These are phyloP conservation scores for Apiotrichum montevideense DNA, from an alignment of 1,284 basidiomycete species.

Conservation along the genomic window DNA sequence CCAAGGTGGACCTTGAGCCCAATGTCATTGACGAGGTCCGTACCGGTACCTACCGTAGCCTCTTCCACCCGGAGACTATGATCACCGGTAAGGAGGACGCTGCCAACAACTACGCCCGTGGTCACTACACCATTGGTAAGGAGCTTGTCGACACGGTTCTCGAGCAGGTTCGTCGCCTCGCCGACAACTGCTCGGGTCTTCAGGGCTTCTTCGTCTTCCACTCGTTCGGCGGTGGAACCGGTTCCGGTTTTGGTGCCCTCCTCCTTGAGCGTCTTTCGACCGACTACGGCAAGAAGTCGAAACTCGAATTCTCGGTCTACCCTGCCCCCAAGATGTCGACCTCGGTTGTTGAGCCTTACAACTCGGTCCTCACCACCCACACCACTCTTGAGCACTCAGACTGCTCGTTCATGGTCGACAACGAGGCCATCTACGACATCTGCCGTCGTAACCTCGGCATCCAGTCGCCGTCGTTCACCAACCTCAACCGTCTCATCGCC, in stretches of 20 bases:
- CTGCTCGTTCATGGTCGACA: conserved; percentile 99
- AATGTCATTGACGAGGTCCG: conserved; percentile 95
- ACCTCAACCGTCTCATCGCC: conserved; percentile 94
- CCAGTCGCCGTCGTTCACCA: conserved; percentile 79
- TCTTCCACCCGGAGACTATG: conserved; percentile 99
- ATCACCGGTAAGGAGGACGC: conserved; percentile 99
- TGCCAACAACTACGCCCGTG: conserved; percentile 97
- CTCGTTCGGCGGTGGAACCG: conserved; percentile 98
- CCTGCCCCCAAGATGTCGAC: conserved; percentile 89
- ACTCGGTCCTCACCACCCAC: conserved; percentile 97
- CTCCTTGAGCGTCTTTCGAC: conserved; percentile 91
- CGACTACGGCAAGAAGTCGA: conserved; percentile 99
- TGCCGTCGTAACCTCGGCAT: conserved; percentile 94
- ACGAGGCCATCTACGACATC: conserved; percentile 98
- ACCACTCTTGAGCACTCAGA: conserved; percentile 99
- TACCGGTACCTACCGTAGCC: conserved; percentile 83
- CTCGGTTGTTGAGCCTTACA: conserved; percentile 99
- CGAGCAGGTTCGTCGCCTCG: conserved; percentile 91
- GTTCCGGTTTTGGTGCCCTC: conserved; percentile 97
- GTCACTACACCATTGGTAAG: conserved; percentile 97
- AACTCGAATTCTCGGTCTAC: conserved; percentile 98
- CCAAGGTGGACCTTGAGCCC: conserved; percentile 75
- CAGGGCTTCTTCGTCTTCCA: conserved; percentile 99
- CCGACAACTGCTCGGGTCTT: conserved; percentile 95
- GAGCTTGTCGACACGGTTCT: conserved; percentile 84